phyloP scores from a whole-genome alignment of 73 alveolate species.

The Diophrys appendiculata region DNA sequence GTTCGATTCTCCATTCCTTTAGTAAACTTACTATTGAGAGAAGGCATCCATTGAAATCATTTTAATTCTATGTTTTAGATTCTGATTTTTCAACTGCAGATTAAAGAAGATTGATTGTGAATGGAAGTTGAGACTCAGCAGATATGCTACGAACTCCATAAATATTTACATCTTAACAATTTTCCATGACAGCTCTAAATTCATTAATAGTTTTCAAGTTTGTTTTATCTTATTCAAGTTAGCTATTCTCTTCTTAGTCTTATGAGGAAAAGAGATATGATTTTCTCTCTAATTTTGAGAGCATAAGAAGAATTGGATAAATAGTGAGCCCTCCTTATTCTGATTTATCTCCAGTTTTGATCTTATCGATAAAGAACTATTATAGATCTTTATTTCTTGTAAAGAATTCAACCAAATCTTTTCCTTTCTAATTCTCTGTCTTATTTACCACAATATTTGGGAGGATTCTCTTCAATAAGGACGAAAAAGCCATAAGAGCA shows the following conservation, averaged over 20 bases:
- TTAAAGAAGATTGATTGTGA: too few species aligned
- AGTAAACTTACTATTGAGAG: too few species aligned
- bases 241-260: constrained; percentile 10
- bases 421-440: constrained; percentile 25
- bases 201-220: not conserved
- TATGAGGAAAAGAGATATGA: too few species aligned
- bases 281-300: constrained; percentile 9
- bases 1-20: too few species aligned
- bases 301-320: constrained; percentile 36
- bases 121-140: too few species aligned
- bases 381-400: constrained; percentile 19
- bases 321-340: constrained; percentile 3
- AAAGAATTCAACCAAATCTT: constrained; percentile 22
- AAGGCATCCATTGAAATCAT: too few species aligned
- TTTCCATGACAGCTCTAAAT: constrained; percentile 24
- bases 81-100: too few species aligned
- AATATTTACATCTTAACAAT: constrained; percentile 18
- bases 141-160: too few species aligned
- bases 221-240: not conserved
- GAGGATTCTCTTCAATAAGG: constrained; percentile 38
- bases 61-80: too few species aligned
- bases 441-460: constrained; percentile 38
- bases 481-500: constrained; percentile 53
- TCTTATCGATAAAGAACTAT: constrained; percentile 22
- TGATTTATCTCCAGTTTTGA: constrained; percentile 1